Evolutionary conservation across 148 eudicot genomes (phyloP).

Genomic region (Cornus controversa): DNA sequence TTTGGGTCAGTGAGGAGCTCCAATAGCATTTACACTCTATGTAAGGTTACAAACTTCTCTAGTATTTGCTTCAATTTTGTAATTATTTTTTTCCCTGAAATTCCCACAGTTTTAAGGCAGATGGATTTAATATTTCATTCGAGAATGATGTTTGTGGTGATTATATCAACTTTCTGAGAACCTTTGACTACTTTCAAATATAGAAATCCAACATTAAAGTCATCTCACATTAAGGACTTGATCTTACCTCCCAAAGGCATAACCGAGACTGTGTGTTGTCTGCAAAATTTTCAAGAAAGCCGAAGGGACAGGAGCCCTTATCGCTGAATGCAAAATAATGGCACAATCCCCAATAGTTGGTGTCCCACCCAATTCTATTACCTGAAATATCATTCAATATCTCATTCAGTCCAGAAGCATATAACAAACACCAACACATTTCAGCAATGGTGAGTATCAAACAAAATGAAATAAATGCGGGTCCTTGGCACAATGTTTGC

Average conservation of each 20-base stretch:
- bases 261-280: constrained; percentile 79
- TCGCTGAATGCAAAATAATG: constrained; percentile 91
- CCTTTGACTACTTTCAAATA: not conserved
- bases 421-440: not conserved
- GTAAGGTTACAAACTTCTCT: not conserved
- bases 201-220: not conserved
- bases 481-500: not conserved
- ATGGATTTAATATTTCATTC: not conserved
- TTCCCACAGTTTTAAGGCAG: not conserved
- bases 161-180: not conserved
- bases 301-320: constrained; percentile 86
- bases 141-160: not conserved
- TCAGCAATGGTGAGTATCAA: not conserved
- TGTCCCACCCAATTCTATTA: constrained; percentile 82
- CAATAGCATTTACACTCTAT: not conserved
- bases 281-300: constrained; percentile 83
- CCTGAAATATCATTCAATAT: constrained; percentile 46
- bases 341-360: constrained; percentile 99
- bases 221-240: constrained; percentile 4
- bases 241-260: constrained; percentile 78
- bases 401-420: constrained; percentile 3
- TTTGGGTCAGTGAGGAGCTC: no score
- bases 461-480: not conserved
- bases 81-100: not conserved
- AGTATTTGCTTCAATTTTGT: not conserved